phyloP scores from a whole-genome alignment of 306 rosid genomes.

The Pterocarpus santalinus region DNA sequence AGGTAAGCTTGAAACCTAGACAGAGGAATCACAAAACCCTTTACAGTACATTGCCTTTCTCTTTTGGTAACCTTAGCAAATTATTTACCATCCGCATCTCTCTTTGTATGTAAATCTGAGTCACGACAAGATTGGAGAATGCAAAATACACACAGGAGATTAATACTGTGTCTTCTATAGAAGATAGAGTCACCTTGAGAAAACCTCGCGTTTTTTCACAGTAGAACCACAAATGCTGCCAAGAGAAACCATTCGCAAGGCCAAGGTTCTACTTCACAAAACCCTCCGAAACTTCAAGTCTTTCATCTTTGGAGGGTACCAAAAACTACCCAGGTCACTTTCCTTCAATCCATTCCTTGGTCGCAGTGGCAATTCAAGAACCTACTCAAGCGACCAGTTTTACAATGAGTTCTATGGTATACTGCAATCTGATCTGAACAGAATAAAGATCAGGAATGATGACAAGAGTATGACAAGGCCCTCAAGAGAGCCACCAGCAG shows the following conservation, averaged over 20 bases:
- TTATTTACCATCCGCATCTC: conserved; percentile 48
- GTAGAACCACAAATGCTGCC: conserved; percentile 74
- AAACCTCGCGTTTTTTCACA: conserved; percentile 22
- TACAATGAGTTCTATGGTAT: conserved; percentile 78
- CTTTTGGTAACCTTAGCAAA: conserved; percentile 57
- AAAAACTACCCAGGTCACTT: conserved; percentile 71
- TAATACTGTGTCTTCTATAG: conserved; percentile 10
- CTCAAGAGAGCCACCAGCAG: conserved; percentile 42
- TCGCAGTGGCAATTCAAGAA: conserved; percentile 55
- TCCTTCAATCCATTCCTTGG: conserved; percentile 72
- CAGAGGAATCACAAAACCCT: conserved; percentile 45
- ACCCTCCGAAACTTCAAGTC: conserved; percentile 65
- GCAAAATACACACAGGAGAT: conserved; percentile 42
- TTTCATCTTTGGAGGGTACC: conserved; percentile 65
- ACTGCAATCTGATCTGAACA: conserved; percentile 66
- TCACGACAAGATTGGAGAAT: conserved; percentile 51
- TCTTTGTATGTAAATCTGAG: conserved; percentile 44
- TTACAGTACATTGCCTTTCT: conserved; percentile 53
- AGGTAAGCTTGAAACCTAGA: conserved; percentile 49
- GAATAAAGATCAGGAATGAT: conserved; percentile 48
- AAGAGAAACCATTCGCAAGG: conserved; percentile 66
- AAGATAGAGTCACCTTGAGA: conserved; percentile 43
- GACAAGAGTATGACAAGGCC: conserved; percentile 12
- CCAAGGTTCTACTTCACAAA: conserved; percentile 57
- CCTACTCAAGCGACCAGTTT: conserved; percentile 63